Percentiles rank a stretch among this genome's conserved stretches.
Evolutionary conservation across 2,329 filamentous ascomycete genomes (phyloP).

Genomic region (Colletotrichum destructivum): DNA sequence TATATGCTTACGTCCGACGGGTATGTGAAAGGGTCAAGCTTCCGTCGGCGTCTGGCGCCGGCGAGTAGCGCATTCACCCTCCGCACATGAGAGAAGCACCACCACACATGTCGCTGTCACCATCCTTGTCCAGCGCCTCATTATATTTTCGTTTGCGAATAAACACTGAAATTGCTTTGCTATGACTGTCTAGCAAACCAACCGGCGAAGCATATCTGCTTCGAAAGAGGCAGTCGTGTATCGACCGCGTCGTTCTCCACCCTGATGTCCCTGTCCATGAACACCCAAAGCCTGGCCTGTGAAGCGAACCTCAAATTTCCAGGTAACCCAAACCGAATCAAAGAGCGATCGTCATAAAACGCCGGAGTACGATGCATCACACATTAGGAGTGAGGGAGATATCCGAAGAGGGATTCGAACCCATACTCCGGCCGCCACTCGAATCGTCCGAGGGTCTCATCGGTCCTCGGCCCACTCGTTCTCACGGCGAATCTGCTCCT

Average conservation of each 20-base stretch:
- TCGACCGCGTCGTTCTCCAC: not conserved
- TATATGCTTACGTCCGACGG: too few species aligned
- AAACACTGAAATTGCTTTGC: conserved; percentile 5
- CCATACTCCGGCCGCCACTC: conserved; percentile 4
- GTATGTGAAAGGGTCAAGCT: not conserved
- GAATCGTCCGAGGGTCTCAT: conserved; percentile 55
- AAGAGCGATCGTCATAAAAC: conserved; percentile 26
- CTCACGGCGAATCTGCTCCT: conserved; percentile 95
- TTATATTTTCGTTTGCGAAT: not conserved
- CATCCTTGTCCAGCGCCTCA: not conserved
- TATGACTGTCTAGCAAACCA: conserved; percentile 24
- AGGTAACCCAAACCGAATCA: conserved; percentile 26
- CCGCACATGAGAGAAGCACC: not conserved
- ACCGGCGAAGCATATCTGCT: conserved; percentile 9
- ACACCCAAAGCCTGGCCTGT: conserved; percentile 30
- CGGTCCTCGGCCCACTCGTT: conserved; percentile 94
- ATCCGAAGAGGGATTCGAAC: not conserved
- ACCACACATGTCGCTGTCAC: not conserved
- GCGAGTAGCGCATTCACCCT: not conserved
- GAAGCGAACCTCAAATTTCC: conserved; percentile 30
- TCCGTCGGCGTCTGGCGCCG: not conserved
- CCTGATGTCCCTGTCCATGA: conserved; percentile 10
- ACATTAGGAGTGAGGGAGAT: conserved; percentile 28
- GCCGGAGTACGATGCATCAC: conserved; percentile 40
- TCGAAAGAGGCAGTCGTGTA: not conserved